Evolutionary conservation across 2,329 filamentous ascomycete genomes (phyloP), one percentile per base, ranked within the genome.

Genomic region (Colletotrichum viniferum): DNA sequence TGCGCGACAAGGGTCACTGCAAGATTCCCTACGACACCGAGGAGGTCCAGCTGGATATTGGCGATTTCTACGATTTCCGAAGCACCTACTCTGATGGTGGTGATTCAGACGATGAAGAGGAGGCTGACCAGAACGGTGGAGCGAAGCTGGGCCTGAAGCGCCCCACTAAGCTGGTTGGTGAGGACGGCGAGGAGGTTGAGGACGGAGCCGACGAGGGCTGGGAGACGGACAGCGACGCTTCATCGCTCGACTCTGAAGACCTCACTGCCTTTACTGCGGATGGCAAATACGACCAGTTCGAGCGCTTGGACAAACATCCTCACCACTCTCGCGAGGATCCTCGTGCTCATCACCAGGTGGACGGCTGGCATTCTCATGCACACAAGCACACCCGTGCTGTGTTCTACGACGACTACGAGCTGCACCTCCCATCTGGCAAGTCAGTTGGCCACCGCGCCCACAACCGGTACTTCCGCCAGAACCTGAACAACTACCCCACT

Each of bases 1-100:
- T 99, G 97, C 93, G 95, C 60, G 97, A 99, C 83, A 96, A 96
- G 82, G 94, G 95, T 1, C 97, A 99, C 85, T 98, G 96, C 90
- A 98, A 96, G 90, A 97, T 99, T 79, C 96, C 95, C 0, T 99
- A 96, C 83, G 92, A 93, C 67, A 94, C 93, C 0, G 95, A 98
- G 82, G 93, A 94, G 43, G 96, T 98, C 81, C 95, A 98, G 86
- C 90, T 98, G 34, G 95, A 97, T 71, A 95, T 99, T 81, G 97
- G 97, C 72, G 95, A 98, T 78, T 98, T 95, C 84, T 99, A 99
- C 85, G 97, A 99, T 82, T 99, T 99, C 89, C 91, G 95, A 78
- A 95, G 94, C 85, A 98, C 97, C 2, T 99, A 99, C 84, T 97
- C 96, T 0, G 97, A 98, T 80, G 92, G 89, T 13, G 94, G 91